Conservation (phyloP, 1,284 basidiomycete genomes). For the Malassezia caprae region DNA sequence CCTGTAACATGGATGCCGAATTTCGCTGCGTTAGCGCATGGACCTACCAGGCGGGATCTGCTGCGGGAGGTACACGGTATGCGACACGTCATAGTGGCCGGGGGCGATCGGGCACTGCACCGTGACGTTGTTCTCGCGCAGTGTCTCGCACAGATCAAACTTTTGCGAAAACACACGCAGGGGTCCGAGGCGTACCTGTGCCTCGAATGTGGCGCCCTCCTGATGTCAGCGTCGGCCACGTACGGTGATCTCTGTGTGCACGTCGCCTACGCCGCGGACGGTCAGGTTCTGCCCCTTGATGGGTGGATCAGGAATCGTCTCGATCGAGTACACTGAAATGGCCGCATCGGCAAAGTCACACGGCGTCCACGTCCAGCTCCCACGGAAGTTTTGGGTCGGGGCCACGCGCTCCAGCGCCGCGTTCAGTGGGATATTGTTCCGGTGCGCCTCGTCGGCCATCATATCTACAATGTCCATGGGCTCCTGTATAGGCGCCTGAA, state of each 20-base stretch:
- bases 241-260: constrained; percentile 30
- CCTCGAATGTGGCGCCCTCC: constrained; percentile 39
- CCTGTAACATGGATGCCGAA: constrained; percentile 66
- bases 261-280: constrained; percentile 31
- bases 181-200: constrained; percentile 42
- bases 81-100: constrained; percentile 35
- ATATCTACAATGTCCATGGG: constrained; percentile 13
- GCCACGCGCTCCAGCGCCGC: not conserved
- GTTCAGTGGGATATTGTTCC: constrained; percentile 2
- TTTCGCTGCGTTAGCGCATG: constrained; percentile 57
- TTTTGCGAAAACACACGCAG: constrained; percentile 33
- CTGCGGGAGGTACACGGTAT: constrained; percentile 39
- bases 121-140: constrained; percentile 33
- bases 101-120: constrained; percentile 39
- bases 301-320: constrained; percentile 42
- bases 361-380: constrained; percentile 36
- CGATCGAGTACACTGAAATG: constrained; percentile 31
- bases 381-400: not conserved
- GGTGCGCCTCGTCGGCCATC: constrained; percentile 2
- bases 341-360: constrained; percentile 30
- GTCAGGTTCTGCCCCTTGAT: constrained; percentile 41
- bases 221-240: constrained; percentile 13
- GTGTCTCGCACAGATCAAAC: constrained; percentile 40
- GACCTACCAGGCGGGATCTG: constrained; percentile 37
- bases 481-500: not conserved